Evolutionary conservation across 1,284 basidiomycete species (phyloP), one percentile per base, ranked within the genome.

Genomic region (Cystobasidium pallidum): DNA sequence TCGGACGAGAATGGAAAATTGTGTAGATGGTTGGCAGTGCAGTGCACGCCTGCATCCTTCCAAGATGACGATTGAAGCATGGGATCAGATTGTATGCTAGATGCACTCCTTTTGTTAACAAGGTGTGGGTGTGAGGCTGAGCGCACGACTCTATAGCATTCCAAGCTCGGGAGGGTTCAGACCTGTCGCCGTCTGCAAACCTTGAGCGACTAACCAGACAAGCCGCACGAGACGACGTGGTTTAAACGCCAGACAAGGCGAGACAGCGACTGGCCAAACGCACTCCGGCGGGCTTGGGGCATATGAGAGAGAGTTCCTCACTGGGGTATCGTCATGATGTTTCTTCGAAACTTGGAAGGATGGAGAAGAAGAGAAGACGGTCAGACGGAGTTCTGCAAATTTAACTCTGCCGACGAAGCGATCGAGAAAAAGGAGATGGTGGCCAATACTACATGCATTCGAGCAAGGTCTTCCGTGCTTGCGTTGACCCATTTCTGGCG

Each of bases 271-370:
- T 28, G 47, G 62, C 32, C 62, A 64, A 49, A 49, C 45, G 62
- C 45, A 64, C 58, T 61, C 58, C 58, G 58, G 41, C 58, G 58
- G 45, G 58, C 36, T 43, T n/a, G 41, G 58, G 4, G 58, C 36
- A 41, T 43, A 26, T 41, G 36, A 61, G 66, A 58, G 52, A 28
- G 43, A 41, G 28, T 45, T 70, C 67, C 67, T 71, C 68, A 64
- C 68, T 71, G 59, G 51, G 21, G 10, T 71, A 71, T 71, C 68
- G 43, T 71, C 68, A 68, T 68, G 36, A 26, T 71, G 59, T 71
- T 63, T 64, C 68, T 63, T 63, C 68, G 45, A 59, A 54, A 66
- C 52, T 71, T 71, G 68, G 68, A 71, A 71, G 68, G 68, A 71
- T 71, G 68, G 41, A 41, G 13, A 43, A 30, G n/a, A 59, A 39